phyloP scores from a whole-genome alignment of 257 asterid species.

The Solanum raphanifolium region DNA sequence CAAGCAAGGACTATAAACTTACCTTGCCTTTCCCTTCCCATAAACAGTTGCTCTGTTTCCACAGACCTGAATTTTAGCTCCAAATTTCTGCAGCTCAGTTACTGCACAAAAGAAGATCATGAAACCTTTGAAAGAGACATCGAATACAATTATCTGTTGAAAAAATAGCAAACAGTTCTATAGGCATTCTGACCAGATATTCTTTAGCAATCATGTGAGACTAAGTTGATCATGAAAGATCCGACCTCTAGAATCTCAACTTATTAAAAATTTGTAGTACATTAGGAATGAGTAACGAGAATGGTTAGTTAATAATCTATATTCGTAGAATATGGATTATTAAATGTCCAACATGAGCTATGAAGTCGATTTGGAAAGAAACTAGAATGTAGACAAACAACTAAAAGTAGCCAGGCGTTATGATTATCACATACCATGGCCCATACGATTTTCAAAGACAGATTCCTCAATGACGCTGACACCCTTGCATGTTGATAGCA shows the following conservation, averaged over 20 bases:
- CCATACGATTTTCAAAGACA: constrained; percentile 37
- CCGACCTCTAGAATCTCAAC: too few species aligned
- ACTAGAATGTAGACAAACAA: not conserved
- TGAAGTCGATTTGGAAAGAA: not conserved
- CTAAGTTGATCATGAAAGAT: not conserved
- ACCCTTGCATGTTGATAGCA: constrained; percentile 29
- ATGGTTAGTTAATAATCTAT: not conserved
- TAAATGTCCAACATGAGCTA: not conserved
- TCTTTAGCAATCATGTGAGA: not conserved
- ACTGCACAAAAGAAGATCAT: constrained; percentile 8
- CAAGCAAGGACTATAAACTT: not conserved
- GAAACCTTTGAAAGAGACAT: not conserved
- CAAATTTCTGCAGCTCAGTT: constrained; percentile 29
- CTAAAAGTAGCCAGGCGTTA: not conserved
- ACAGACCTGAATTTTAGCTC: constrained; percentile 17
- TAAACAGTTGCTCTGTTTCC: constrained; percentile 10
- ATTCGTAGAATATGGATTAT: not conserved
- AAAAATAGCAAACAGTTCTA: not conserved
- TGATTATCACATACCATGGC: constrained; percentile 21
- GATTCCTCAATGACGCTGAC: constrained; percentile 25
- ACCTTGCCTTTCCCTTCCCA: constrained; percentile 17
- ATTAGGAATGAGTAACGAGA: not conserved
- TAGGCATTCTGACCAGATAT: not conserved
- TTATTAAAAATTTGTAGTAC: not conserved
- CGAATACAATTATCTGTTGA: not conserved